phyloP scores from a whole-genome alignment of 495 filamentous ascomycete species.

The Aspergillus leporis region DNA sequence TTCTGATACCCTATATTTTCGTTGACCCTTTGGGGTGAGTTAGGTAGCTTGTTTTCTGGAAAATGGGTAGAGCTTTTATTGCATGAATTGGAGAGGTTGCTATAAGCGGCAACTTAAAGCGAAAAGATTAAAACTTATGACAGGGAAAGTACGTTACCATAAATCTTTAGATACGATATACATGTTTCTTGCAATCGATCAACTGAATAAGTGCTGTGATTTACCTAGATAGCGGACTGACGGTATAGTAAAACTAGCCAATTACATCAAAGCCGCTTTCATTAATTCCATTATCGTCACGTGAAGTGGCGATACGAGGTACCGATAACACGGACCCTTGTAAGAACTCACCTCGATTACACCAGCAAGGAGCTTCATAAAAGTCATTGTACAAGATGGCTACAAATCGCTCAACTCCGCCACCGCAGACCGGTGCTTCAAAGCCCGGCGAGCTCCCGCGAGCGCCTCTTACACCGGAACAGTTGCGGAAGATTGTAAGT shows the following conservation, averaged over 20 bases:
- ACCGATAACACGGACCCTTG: background rate
- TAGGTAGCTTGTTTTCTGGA: background rate
- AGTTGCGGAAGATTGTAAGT: slow-evolving; percentile 64
- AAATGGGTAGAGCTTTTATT: too few relatives aligned
- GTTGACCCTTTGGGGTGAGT: background rate
- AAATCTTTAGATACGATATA: too few relatives aligned
- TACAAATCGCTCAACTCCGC: slow-evolving; percentile 63
- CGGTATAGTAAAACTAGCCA: background rate
- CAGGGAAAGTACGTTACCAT: too few relatives aligned
- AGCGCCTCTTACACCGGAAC: slow-evolving; percentile 62
- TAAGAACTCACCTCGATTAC: background rate
- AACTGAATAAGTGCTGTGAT: too few relatives aligned
- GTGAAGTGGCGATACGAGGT: background rate
- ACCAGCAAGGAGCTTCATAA: background rate
- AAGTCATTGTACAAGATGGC: background rate
- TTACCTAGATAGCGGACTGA: background rate
- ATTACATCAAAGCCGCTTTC: background rate
- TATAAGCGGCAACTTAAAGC: too few relatives aligned
- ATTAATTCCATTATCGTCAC: background rate
- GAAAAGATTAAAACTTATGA: too few relatives aligned
- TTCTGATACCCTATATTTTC: slow-evolving; percentile 1
- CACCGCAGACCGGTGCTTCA: slow-evolving; percentile 38
- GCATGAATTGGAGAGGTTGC: too few relatives aligned
- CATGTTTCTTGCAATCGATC: too few relatives aligned
- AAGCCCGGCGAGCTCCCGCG: slow-evolving; percentile 42